Base-by-base conservation (phyloP, 2,329 filamentous ascomycete species). In the Cucurbitaria berberidis region DNA sequence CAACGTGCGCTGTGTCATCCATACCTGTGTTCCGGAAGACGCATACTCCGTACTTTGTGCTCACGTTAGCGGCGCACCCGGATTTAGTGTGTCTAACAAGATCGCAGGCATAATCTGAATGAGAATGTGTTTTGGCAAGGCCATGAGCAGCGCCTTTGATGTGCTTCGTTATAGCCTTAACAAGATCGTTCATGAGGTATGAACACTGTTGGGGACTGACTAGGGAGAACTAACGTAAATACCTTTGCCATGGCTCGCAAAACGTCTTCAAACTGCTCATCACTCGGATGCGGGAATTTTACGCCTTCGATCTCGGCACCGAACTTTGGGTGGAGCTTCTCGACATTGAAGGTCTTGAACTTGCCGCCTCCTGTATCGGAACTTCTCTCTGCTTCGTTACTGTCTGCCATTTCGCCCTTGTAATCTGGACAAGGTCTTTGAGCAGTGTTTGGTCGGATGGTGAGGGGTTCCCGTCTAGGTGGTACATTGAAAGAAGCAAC, bases 11-110 rank as follows among this genome's bases (percentile, higher is more conserved):
- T 4, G 74, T 75, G 63, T 86, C 82, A 49, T 80, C 75, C 11
- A 86, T 73, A 13, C 74, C 73, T 1, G 83, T 82, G 8, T 77
- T 66, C 32, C 81, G 80, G 63, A 84, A 80, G 13, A 84, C 77
- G 41, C 77, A 74, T 18, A 84, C 78, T 15, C 82, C 83, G 57
- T 84, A 82, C 81, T 60, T 34, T n/a, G 16, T 15, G 8, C 10
- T 16, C 39, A 3, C 6, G 39, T 42, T 15, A 42, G 39, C 24
- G 7, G 26, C n/a, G 36, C 6, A 39, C 19, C 43, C 26, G 32
- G 26, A 16, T 41, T 6, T 4, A 11, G 39, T 24, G 39, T 26
- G 22, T 7, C 34, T 6, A 4, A 36, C 13, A 35, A 40, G 38
- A 24, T 4, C 38, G 21, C n/a, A n/a, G 24, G 9, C 5, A 5